Base-by-base conservation (phyloP, 768 basidiomycete species). In the Leccinum truebloodii region DNA sequence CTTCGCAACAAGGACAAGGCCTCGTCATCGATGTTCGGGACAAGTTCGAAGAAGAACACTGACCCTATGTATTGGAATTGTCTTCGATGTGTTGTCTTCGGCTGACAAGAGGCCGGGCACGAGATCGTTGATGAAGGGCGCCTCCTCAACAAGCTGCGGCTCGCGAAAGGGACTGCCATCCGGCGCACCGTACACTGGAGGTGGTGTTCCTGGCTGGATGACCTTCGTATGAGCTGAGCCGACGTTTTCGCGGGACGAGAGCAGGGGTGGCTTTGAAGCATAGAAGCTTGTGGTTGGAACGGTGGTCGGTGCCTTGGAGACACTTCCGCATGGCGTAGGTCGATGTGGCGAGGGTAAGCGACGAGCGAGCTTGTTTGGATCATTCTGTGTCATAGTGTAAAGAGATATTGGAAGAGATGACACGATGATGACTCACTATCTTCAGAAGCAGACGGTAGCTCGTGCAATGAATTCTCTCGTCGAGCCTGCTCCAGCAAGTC, bases 11-110 rank as follows among this genome's bases (percentile, higher is more conserved):
- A 50, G 73, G 71, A n/a, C 70, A 73, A 48, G 73, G 71, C n/a
- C 69, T 71, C 61, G 72, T 59, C 48, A 88, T 92, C 64, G 83
- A 85, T 73, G 88, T 86, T 7, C 78, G 90, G 51, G 78, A 80
- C 55, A 77, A 76, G 8, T 68, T 77, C 3, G 88, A 92, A 68
- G 90, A 92, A 72, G 73, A 71, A 20, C 75, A 77, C 50, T 92
- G 90, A 48, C 44, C 4, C 72, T 70, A 73, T 12, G 49, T 6
- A 39, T 35, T 54, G 28, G 73, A 57, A 28, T 28, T 28, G 28
- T 28, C 28, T 28, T 28, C 28, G 28, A 28, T 28, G 28, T 28
- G 34, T 67, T 72, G 26, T 69, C 70, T 2, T 76, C 73, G 3
- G 72, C 63, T 30, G 81, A 77, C n/a, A 81, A 71, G 54, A 73